Percentiles rank a stretch among this genome's conserved stretches.
Conservation (phyloP, 2,329 filamentous ascomycete species). For the Colletotrichum brevisporum region DNA sequence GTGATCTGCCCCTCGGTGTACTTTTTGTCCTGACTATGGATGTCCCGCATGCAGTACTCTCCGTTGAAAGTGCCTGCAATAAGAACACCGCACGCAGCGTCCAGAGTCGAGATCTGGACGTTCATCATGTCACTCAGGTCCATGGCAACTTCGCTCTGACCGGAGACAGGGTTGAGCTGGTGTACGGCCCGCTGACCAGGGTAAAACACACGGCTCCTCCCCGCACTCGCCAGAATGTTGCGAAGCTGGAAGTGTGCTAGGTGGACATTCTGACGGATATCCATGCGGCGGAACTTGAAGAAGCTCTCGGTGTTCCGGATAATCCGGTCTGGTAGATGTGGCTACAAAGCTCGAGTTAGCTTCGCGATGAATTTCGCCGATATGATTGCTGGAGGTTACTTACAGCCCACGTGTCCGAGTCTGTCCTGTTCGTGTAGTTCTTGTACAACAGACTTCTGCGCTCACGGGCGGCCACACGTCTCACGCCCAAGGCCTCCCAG, state of each 20-base stretch:
- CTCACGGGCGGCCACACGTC: constrained; percentile 62
- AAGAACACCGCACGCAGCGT: constrained; percentile 67
- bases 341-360: constrained; percentile 34
- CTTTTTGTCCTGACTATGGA: constrained; percentile 57
- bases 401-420: constrained; percentile 64
- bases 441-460: constrained; percentile 64
- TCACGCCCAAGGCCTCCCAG: constrained; percentile 68
- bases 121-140: constrained; percentile 56
- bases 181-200: constrained; percentile 64
- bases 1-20: constrained; percentile 64
- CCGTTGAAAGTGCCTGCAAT: constrained; percentile 72
- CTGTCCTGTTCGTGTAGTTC: constrained; percentile 70
- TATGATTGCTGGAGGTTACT: constrained; percentile 47
- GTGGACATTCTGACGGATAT: constrained; percentile 66
- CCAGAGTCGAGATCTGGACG: constrained; percentile 64
- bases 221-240: constrained; percentile 71
- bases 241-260: constrained; percentile 78
- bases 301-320: constrained; percentile 62
- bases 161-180: constrained; percentile 66
- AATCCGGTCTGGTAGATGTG: constrained; percentile 47
- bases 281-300: constrained; percentile 72
- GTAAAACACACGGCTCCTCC: constrained; percentile 70
- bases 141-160: constrained; percentile 60
- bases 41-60: constrained; percentile 64
- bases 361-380: no score